Base-by-base conservation (phyloP, 2,329 filamentous ascomycete genomes). In the Neonectria ditissima region DNA sequence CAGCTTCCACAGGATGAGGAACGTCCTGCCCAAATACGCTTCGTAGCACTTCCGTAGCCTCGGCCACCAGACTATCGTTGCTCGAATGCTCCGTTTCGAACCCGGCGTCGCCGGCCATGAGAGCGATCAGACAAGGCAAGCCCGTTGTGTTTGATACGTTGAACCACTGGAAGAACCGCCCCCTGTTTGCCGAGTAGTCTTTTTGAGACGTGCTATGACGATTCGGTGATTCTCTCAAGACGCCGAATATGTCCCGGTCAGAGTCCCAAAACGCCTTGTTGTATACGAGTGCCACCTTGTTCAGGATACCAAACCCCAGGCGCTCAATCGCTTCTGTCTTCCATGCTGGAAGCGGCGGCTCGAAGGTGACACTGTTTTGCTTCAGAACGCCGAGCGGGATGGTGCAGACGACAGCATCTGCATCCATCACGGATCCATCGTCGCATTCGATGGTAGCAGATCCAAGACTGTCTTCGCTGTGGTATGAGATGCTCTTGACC, bases 131-230 rank as follows among this genome's bases (percentile, higher is more conserved):
- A 55, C 94, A 93, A 1, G 92, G 96, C 37, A 97, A 83, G 1
- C 97, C 97, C 48, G 92, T 94, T 3, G 93, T 97, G 70, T 93
- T 92, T 64, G 94, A 91, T 58, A 94, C 93, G 73, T 99, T 98
- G 87, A 97, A 98, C 87, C 97, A 98, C 71, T 99, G 88, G 74
- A 98, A 99, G 80, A 97, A 97, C 24, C 94, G 91, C n/a, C 95
- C 95, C 56, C 95, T 89, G 65, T 89, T 90, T 4, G 86, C 83
- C 5, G 89, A 84, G 74, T 98, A 98, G 68, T 97, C 92, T 54
- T 87, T 86, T 73, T 97, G 93, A 47, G 89, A 84, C 58, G 94
- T 84, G 74, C 93, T 97, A 60, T 89, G 85, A 4, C 85, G 82
- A 63, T 88, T 87, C 22, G 85, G 82, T 3, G 94, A 89, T 69